Percentiles rank a stretch among this genome's conserved stretches.
These are phyloP conservation scores for Trichoderma polysporum DNA, from an alignment of 2,329 filamentous ascomycete genomes.

Conservation along the genomic window DNA sequence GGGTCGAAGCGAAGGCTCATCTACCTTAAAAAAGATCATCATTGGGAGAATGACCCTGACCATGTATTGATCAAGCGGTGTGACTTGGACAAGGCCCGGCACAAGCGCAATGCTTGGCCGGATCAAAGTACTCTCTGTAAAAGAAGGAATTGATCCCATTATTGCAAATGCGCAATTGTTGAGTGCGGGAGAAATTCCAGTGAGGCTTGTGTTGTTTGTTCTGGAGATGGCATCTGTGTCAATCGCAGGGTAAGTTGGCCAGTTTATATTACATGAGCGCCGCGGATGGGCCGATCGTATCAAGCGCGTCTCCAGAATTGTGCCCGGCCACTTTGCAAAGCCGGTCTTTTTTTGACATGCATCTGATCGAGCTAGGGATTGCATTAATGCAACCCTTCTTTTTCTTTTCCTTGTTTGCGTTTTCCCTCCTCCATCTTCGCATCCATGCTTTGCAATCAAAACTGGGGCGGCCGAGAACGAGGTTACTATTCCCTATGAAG, in stretches of 20 bases:
- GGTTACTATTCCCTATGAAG: conserved; percentile 13
- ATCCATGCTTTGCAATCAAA: conserved; percentile 7
- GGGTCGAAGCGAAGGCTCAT: conserved; percentile 19
- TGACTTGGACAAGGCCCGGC: conserved; percentile 12
- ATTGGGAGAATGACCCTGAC: conserved; percentile 22
- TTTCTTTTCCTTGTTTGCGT: neutral
- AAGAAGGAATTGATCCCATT: conserved; percentile 1
- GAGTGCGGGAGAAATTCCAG: neutral
- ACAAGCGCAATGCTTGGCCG: conserved; percentile 21
- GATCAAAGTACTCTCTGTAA: conserved; percentile 11
- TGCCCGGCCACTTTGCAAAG: conserved; percentile 3
- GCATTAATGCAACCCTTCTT: conserved; percentile 9
- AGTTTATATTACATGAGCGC: conserved; percentile 15
- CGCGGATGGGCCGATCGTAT: conserved; percentile 6
- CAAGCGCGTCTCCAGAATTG: conserved; percentile 19
- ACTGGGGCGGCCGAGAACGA: conserved; percentile 8
- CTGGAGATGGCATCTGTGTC: neutral
- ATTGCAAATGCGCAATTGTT: neutral
- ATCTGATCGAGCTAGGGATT: neutral
- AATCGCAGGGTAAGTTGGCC: conserved; percentile 12
- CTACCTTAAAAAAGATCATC: conserved; percentile 19
- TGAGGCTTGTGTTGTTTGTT: neutral
- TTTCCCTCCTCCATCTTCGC: neutral
- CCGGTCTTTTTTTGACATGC: neutral
- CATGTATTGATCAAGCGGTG: conserved; percentile 22